phyloP scores from a whole-genome alignment of 306 rosid genomes.

The Cicer chorassanicum region DNA sequence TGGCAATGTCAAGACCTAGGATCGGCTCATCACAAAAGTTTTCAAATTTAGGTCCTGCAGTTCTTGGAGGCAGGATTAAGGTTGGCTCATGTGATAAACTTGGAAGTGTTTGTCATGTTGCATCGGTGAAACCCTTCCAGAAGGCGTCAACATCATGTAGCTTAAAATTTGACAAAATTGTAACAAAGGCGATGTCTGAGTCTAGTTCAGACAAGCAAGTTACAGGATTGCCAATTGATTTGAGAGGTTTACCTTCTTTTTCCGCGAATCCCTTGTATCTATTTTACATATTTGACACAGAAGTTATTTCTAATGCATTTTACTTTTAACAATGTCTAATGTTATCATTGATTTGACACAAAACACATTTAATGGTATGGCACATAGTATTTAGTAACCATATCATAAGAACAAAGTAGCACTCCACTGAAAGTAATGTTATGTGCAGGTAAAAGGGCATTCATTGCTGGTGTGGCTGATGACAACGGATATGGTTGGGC shows the following conservation, averaged over 20 bases:
- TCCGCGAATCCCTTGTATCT: neutral
- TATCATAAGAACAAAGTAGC: neutral
- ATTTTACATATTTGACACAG: neutral
- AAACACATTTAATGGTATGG: neutral
- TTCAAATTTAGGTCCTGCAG: constrained; percentile 43
- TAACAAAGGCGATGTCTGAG: constrained; percentile 65
- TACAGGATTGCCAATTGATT: constrained; percentile 84
- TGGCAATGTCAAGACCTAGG: constrained; percentile 61
- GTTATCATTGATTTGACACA: neutral
- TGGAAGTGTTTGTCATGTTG: constrained; percentile 63
- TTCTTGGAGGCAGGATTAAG: constrained; percentile 52
- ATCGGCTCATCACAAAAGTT: constrained; percentile 57
- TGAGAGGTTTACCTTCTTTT: constrained; percentile 61
- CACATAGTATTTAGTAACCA: neutral
- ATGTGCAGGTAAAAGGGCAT: constrained; percentile 86
- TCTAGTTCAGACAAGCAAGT: constrained; percentile 58
- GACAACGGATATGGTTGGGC: constrained; percentile 99
- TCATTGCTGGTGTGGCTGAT: constrained; percentile 96
- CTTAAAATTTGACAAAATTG: constrained; percentile 50
- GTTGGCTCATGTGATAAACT: constrained; percentile 58
- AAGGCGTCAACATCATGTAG: constrained; percentile 48
- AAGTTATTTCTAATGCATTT: neutral
- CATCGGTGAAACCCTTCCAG: constrained; percentile 56
- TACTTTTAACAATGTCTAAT: neutral
- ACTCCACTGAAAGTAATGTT: constrained; percentile 14